Conservation (phyloP, 148 eudicot genomes). For the Rhododendron griersonianum region DNA sequence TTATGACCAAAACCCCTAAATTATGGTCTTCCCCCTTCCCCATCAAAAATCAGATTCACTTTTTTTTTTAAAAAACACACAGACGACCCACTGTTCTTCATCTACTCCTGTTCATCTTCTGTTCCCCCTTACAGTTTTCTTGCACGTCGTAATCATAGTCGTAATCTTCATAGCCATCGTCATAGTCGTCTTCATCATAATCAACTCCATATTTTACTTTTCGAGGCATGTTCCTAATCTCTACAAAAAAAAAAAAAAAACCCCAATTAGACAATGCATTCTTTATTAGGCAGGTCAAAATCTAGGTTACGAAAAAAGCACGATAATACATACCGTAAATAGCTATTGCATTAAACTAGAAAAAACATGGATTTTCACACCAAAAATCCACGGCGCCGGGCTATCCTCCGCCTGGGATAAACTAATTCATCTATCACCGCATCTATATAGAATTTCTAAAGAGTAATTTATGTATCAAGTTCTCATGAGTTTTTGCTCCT, state of each 20-base stretch:
- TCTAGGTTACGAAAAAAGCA: not conserved
- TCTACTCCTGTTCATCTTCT: no score
- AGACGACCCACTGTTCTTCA: no score
- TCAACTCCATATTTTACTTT: constrained; percentile 57
- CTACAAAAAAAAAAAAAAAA: not conserved
- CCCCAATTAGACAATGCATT: not conserved
- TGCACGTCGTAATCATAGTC: constrained; percentile 29
- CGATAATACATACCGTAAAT: not conserved
- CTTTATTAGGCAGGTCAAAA: not conserved
- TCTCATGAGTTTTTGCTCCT: not conserved
- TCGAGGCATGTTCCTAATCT: constrained; percentile 60
- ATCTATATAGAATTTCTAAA: not conserved
- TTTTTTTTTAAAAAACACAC: no score
- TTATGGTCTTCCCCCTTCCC: no score
- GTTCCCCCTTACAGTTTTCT: constrained; percentile 39
- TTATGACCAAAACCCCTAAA: no score
- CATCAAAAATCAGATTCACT: no score
- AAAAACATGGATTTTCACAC: not conserved
- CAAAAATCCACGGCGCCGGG: not conserved
- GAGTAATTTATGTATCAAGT: not conserved
- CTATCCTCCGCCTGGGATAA: not conserved
- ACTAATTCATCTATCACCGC: not conserved
- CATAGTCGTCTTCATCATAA: constrained; percentile 44
- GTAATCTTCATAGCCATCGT: constrained; percentile 46
- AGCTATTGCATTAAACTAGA: not conserved